Conservation (phyloP, 2,329 filamentous ascomycete genomes). For the Pyrenophora seminiperda region DNA sequence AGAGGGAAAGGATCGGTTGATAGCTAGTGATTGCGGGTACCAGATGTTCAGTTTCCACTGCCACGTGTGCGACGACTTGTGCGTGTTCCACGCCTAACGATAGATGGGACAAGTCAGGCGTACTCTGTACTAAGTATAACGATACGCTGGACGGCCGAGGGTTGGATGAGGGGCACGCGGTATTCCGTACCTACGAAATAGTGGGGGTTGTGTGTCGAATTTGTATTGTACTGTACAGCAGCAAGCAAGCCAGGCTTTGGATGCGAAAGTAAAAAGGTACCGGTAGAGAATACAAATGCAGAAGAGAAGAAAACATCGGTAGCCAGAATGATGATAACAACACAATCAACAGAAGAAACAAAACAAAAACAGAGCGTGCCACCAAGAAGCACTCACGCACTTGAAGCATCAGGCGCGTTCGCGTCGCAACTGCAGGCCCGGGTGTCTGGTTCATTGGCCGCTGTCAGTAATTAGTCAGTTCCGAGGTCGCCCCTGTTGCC, state of each 20-base stretch:
- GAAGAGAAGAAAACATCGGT: not conserved
- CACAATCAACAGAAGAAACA: not conserved
- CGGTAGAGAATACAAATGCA: not conserved
- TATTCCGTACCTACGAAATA: not conserved
- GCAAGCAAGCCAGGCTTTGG: too few relatives aligned
- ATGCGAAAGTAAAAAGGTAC: too few relatives aligned
- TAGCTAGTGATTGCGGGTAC: conserved; percentile 6
- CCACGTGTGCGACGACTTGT: conserved; percentile 22
- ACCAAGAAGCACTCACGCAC: not conserved
- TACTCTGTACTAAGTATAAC: too few relatives aligned
- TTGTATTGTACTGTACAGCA: too few relatives aligned
- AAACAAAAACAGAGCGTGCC: not conserved
- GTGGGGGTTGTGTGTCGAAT: too few relatives aligned
- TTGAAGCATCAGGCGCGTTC: conserved; percentile 13
- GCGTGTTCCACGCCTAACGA: conserved; percentile 9
- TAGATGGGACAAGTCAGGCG: not conserved
- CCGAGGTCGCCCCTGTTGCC: conserved; percentile 13
- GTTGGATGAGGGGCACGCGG: too few relatives aligned
- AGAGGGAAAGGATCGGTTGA: conserved; percentile 3
- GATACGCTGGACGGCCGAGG: too few relatives aligned
- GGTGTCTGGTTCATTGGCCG: not conserved
- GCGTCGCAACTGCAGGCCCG: conserved; percentile 7
- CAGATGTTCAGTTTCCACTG: conserved; percentile 8
- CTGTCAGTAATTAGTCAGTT: conserved; percentile 10
- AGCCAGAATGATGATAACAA: too few relatives aligned